These are phyloP conservation scores for Starmera dryadoides DNA, from an alignment of 805 yeast genomes.

Conservation along the genomic window DNA sequence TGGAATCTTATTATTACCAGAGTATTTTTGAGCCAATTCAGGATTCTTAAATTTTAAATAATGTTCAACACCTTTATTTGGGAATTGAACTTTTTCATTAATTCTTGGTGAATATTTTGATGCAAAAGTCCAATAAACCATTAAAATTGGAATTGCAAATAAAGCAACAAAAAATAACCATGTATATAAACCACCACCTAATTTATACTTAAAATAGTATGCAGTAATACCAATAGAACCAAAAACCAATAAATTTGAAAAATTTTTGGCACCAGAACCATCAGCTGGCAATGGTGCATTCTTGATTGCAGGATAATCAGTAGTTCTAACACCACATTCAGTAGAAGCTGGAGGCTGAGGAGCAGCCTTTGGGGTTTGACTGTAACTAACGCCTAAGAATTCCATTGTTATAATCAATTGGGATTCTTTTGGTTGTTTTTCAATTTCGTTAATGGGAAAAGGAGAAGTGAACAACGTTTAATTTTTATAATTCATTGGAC, in stretches of 20 bases:
- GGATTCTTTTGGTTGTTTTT: too few relatives aligned
- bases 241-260: constrained; percentile 52
- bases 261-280: constrained; percentile 78
- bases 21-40: constrained; percentile 58
- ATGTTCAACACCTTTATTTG: constrained; percentile 69
- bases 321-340: constrained; percentile 38
- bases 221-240: constrained; percentile 53
- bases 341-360: constrained; percentile 32
- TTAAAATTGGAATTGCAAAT: constrained; percentile 59
- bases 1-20: constrained; percentile 73
- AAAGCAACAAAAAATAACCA: constrained; percentile 54
- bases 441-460: too few relatives aligned
- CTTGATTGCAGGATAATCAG: constrained; percentile 58
- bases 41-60: constrained; percentile 79
- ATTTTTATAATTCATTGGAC: too few relatives aligned
- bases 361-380: constrained; percentile 52
- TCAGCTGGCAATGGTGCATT: constrained; percentile 89
- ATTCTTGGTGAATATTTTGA: constrained; percentile 77
- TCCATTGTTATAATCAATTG: constrained; percentile 4
- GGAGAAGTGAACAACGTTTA: too few relatives aligned
- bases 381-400: constrained; percentile 37
- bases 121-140: constrained; percentile 76
- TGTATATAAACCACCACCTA: constrained; percentile 66
- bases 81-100: constrained; percentile 69
- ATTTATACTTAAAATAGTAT: constrained; percentile 48